Percentiles rank a stretch among this genome's conserved stretches.
These are phyloP conservation scores for Malus hybrid DNA, from an alignment of 331 rosid species.

Conservation along the genomic window DNA sequence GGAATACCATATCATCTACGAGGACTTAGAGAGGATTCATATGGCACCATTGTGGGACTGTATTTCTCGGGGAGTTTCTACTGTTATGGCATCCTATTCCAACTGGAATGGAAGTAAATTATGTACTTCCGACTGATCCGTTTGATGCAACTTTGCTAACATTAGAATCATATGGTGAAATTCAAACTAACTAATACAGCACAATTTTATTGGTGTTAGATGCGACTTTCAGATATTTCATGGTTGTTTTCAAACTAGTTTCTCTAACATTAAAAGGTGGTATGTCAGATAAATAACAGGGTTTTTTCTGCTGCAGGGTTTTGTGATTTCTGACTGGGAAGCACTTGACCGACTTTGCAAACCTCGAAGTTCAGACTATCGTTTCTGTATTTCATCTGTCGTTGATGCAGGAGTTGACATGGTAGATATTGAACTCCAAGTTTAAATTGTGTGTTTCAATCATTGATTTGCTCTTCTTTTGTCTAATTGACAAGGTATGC, in stretches of 20 bases:
- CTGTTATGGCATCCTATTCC: conserved; percentile 79
- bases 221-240: background rate
- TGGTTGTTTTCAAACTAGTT: background rate
- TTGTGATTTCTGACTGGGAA: conserved; percentile 80
- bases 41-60: conserved; percentile 74
- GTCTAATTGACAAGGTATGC: conserved; percentile 16
- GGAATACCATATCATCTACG: conserved; percentile 53
- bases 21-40: conserved; percentile 72
- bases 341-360: conserved; percentile 54
- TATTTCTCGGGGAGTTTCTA: conserved; percentile 71
- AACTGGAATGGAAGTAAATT: conserved; percentile 72
- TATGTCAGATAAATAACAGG: background rate
- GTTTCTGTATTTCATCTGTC: conserved; percentile 47
- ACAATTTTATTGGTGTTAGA: background rate
- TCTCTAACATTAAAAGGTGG: background rate
- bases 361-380: conserved; percentile 57
- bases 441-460: background rate
- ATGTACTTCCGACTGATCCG: conserved; percentile 7
- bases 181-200: background rate
- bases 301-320: conserved; percentile 50
- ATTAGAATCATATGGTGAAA: background rate
- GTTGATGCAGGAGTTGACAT: conserved; percentile 85
- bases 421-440: conserved; percentile 34
- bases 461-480: background rate
- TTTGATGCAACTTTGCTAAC: background rate